A percentile compares a stretch with the other conserved stretches of the same genome.
Conservation (phyloP, 805 yeast species). For the Zygoascus biomembranicola region DNA sequence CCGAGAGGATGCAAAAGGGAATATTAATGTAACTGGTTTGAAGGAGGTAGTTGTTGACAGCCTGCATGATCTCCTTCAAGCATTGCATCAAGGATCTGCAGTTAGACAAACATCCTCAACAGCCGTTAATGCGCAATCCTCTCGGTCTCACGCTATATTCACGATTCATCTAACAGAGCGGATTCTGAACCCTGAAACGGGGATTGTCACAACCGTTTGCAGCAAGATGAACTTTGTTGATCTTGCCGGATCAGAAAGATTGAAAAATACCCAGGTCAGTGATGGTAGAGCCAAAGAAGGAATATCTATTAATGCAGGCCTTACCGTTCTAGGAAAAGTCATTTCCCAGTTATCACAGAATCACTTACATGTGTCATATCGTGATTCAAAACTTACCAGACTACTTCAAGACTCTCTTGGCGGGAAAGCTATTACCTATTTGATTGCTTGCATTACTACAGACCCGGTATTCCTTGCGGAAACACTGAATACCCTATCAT, state of each 20-base stretch:
- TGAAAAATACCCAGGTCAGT: conserved; percentile 42
- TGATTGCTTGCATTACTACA: conserved; percentile 69
- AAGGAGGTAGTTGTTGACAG: conserved; percentile 36
- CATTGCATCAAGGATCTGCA: conserved; percentile 41
- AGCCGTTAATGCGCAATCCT: conserved; percentile 55
- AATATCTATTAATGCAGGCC: conserved; percentile 53
- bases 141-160: conserved; percentile 69
- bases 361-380: conserved; percentile 37
- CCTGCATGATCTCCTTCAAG: conserved; percentile 36
- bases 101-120: conserved; percentile 57
- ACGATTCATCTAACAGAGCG: conserved; percentile 49
- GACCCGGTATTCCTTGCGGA: conserved; percentile 16
- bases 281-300: conserved; percentile 50
- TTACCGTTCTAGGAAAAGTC: conserved; percentile 60
- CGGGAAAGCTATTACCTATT: conserved; percentile 79
- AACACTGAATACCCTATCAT: conserved; percentile 18
- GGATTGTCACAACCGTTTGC: conserved; percentile 30
- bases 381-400: conserved; percentile 65
- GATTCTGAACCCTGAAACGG: conserved; percentile 22
- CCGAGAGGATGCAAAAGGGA: conserved; percentile 52
- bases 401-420: conserved; percentile 75
- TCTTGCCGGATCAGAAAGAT: conserved; percentile 64
- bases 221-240: conserved; percentile 58
- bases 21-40: conserved; percentile 50
- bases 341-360: conserved; percentile 32